phyloP scores from a whole-genome alignment of 768 basidiomycete genomes.

The Pisolithus tinctorius region DNA sequence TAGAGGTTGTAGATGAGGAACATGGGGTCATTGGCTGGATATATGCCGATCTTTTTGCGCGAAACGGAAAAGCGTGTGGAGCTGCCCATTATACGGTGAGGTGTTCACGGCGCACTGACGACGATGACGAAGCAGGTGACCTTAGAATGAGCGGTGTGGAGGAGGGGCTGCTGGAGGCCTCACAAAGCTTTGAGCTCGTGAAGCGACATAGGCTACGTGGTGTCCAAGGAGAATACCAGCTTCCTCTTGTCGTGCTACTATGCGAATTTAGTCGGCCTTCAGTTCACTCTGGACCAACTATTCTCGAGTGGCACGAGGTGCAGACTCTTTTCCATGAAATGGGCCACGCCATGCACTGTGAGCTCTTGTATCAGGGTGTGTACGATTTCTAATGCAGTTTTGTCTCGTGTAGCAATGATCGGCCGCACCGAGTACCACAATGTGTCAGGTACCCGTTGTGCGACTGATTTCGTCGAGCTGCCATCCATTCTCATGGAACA shows the following conservation, averaged over 20 bases:
- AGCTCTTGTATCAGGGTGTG: conserved; percentile 28
- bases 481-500: conserved; percentile 99
- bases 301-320: conserved; percentile 89
- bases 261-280: conserved; percentile 78
- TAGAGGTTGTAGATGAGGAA: conserved; percentile 89
- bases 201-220: conserved; percentile 56
- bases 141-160: conserved; percentile 35
- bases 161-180: conserved; percentile 34
- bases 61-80: conserved; percentile 80
- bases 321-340: conserved; percentile 96
- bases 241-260: conserved; percentile 86
- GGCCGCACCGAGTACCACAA: conserved; percentile 97
- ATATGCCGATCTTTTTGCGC: conserved; percentile 86
- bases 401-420: conserved; percentile 73
- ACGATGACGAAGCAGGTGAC: conserved; percentile 78
- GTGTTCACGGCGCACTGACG: conserved; percentile 86
- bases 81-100: conserved; percentile 98
- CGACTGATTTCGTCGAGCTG: conserved; percentile 96
- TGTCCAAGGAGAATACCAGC: conserved; percentile 68
- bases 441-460: conserved; percentile 94
- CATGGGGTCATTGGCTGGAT: conserved; percentile 88
- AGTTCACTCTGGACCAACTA: conserved; percentile 54
- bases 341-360: conserved; percentile 99
- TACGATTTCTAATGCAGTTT: neutral
- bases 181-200: conserved; percentile 55